Conservation (phyloP, 345 rosid species). For the Linum tenue region DNA sequence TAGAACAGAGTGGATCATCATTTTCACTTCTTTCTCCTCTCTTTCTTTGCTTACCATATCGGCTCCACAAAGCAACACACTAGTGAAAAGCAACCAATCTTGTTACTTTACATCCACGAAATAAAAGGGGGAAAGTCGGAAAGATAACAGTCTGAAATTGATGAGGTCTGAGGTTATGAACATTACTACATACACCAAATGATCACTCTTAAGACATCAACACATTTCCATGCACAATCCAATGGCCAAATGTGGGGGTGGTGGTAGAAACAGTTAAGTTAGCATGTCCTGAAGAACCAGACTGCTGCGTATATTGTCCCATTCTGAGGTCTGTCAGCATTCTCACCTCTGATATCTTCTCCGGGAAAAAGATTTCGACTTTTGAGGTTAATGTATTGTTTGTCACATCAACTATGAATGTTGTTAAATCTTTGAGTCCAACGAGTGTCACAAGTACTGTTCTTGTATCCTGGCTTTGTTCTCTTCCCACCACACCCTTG, state of each 20-base stretch:
- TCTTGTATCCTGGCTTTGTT: conserved; percentile 89
- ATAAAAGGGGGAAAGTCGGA: too few species aligned
- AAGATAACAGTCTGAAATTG: neutral
- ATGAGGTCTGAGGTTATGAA: neutral
- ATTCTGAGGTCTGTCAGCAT: neutral
- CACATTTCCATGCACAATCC: neutral
- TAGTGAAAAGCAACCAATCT: too few species aligned
- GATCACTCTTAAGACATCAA: neutral
- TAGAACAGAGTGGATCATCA: too few species aligned
- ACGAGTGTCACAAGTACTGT: conserved; percentile 52
- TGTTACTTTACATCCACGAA: too few species aligned
- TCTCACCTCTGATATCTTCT: too few species aligned
- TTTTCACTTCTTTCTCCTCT: too few species aligned
- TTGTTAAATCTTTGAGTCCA: neutral
- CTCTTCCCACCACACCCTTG: conserved; percentile 98
- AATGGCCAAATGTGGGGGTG: neutral
- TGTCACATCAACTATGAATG: neutral
- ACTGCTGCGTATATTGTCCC: neutral
- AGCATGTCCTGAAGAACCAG: neutral
- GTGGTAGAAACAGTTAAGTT: neutral
- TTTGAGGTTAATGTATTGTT: neutral
- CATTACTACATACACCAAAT: neutral
- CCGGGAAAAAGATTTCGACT: too few species aligned
- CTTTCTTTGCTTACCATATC: too few species aligned
- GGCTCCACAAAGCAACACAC: too few species aligned